phyloP scores from a whole-genome alignment of 805 yeast genomes.

The Ogataea degrootiae region DNA sequence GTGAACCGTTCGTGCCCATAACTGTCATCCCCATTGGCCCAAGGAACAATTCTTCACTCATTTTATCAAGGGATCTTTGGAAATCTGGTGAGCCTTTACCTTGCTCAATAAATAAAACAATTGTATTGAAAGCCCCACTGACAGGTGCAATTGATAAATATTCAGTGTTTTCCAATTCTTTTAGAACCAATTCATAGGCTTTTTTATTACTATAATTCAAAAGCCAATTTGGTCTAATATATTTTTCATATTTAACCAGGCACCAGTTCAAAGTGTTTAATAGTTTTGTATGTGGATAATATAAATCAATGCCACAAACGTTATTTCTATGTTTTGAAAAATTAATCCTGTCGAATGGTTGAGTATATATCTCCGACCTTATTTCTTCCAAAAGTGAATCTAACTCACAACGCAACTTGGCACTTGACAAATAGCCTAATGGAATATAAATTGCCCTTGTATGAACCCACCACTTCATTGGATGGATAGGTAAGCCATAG shows the following conservation, averaged over 20 bases:
- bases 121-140: slow-evolving; percentile 75
- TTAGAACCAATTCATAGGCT: slow-evolving; percentile 60
- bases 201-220: slow-evolving; percentile 43
- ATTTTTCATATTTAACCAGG: slow-evolving; percentile 62
- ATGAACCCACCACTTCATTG: slow-evolving; percentile 99
- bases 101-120: slow-evolving; percentile 65
- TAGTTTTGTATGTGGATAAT: slow-evolving; percentile 81
- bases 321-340: slow-evolving; percentile 70
- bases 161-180: slow-evolving; percentile 75
- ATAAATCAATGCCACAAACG: slow-evolving; percentile 88
- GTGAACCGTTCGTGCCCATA: slow-evolving; percentile 97
- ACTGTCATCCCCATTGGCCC: slow-evolving; percentile 90
- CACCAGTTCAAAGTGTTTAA: slow-evolving; percentile 58
- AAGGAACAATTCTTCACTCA: slow-evolving; percentile 74
- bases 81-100: slow-evolving; percentile 66
- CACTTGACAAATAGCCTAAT: slow-evolving; percentile 71
- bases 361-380: slow-evolving; percentile 73
- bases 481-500: slow-evolving; percentile 76
- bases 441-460: slow-evolving; percentile 89
- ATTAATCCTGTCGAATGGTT: slow-evolving; percentile 61
- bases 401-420: slow-evolving; percentile 48
- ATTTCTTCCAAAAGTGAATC: slow-evolving; percentile 61
- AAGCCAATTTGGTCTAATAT: slow-evolving; percentile 74
- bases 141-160: slow-evolving; percentile 91
- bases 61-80: slow-evolving; percentile 47